Evolutionary conservation across 2,329 filamentous ascomycete species (phyloP).

Genomic region (Neonectria neomacrospora): DNA sequence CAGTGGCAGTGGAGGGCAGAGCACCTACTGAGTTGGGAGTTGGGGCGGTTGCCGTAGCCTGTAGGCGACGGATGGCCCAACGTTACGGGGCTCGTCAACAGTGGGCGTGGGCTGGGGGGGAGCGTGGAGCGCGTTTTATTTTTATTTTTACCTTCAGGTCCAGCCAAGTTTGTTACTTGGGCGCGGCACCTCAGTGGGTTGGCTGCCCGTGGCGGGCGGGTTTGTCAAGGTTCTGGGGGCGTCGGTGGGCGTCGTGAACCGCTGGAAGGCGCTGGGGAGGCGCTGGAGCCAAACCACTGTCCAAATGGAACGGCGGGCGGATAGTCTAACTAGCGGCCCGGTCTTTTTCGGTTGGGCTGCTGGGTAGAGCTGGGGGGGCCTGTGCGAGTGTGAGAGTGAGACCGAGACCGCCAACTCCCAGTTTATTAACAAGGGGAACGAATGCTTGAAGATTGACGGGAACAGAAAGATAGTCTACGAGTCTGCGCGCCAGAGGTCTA

Average conservation of each 20-base stretch:
- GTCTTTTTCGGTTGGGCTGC: neutral
- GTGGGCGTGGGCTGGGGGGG: neutral
- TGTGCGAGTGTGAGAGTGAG: too few relatives aligned
- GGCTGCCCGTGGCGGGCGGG: too few relatives aligned
- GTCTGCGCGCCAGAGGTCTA: too few relatives aligned
- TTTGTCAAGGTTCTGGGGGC: neutral
- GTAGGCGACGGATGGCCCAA: neutral
- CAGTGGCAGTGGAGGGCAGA: neutral
- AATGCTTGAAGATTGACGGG: neutral
- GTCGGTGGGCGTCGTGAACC: neutral
- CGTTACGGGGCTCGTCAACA: slow-evolving; percentile 1
- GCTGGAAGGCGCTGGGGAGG: slow-evolving; percentile 1
- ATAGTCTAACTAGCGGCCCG: neutral
- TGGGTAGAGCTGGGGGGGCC: neutral
- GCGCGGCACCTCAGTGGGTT: neutral
- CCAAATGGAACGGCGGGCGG: neutral
- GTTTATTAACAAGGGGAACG: neutral
- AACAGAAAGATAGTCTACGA: neutral
- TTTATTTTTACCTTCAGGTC: neutral
- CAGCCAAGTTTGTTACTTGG: neutral
- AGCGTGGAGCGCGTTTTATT: neutral
- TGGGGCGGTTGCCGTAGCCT: slow-evolving; percentile 1
- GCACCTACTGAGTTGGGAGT: neutral
- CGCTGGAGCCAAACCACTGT: neutral
- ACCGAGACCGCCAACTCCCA: neutral